Percentiles rank a stretch among this genome's conserved stretches.
Conservation (phyloP, 2,329 filamentous ascomycete genomes). For the Plectosphaerella plurivora region DNA sequence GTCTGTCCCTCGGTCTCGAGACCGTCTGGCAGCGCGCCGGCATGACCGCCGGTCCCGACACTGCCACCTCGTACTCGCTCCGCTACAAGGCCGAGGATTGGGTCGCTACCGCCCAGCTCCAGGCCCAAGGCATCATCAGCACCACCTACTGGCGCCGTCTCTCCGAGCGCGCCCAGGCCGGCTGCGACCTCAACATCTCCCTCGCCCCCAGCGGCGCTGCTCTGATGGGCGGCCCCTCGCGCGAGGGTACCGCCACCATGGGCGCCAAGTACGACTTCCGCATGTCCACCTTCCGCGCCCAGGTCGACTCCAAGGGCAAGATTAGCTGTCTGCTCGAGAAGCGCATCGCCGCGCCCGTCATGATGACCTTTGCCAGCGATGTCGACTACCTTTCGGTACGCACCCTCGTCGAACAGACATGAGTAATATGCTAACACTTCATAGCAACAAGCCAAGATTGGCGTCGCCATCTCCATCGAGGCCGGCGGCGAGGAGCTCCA, state of each 20-base stretch:
- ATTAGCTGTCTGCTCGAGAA: conserved; percentile 91
- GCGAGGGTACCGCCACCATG: conserved; percentile 86
- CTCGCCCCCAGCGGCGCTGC: conserved; percentile 63
- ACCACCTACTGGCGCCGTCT: conserved; percentile 91
- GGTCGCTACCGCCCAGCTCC: conserved; percentile 86
- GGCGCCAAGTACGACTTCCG: conserved; percentile 98
- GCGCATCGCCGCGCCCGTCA: conserved; percentile 87
- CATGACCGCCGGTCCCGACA: conserved; percentile 82
- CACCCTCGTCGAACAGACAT: conserved; percentile 14
- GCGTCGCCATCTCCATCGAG: conserved; percentile 89
- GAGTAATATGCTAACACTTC: conserved; percentile 18
- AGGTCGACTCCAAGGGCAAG: conserved; percentile 93
- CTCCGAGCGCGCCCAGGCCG: conserved; percentile 93
- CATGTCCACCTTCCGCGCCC: conserved; percentile 90
- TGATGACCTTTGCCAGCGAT: conserved; percentile 92
- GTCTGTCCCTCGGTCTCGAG: conserved; percentile 83
- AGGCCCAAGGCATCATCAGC: conserved; percentile 77
- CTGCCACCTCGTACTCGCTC: conserved; percentile 82
- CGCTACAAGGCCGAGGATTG: conserved; percentile 90
- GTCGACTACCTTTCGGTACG: conserved; percentile 93
- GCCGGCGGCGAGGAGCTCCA: conserved; percentile 79
- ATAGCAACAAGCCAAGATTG: conserved; percentile 92
- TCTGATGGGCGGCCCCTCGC: conserved; percentile 73
- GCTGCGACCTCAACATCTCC: conserved; percentile 89
- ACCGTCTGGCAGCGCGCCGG: conserved; percentile 88